These are phyloP conservation scores for Eremochloa ophiuroides DNA, from an alignment of 176 grass and related monocot genomes.

Conservation along the genomic window DNA sequence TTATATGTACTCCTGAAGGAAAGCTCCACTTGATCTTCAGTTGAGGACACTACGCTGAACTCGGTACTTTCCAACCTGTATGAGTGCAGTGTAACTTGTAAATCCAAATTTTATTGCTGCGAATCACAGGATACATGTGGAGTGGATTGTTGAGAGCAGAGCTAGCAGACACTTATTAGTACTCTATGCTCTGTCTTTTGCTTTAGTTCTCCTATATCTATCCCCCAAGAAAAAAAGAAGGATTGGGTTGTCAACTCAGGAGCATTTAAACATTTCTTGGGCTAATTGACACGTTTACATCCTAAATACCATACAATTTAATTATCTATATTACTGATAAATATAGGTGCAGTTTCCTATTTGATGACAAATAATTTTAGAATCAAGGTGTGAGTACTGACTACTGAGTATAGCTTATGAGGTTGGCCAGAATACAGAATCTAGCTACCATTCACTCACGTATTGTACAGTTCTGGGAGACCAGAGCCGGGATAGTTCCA, in stretches of 20 bases:
- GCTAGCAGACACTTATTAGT: neutral
- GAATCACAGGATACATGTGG: neutral
- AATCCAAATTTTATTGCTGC: neutral
- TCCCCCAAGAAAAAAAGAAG: too few relatives aligned
- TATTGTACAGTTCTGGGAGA: neutral
- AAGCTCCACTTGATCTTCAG: constrained; percentile 54
- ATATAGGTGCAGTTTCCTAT: neutral
- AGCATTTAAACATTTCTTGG: neutral
- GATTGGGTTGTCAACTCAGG: too few relatives aligned
- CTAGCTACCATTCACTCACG: constrained; percentile 34
- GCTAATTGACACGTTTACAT: too few relatives aligned
- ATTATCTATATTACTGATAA: neutral
- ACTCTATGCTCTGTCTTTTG: neutral
- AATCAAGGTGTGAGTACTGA: too few relatives aligned
- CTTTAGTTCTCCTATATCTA: neutral
- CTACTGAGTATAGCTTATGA: neutral
- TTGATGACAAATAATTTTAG: neutral
- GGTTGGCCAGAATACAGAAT: neutral
- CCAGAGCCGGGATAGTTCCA: constrained; percentile 40
- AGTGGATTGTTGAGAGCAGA: neutral
- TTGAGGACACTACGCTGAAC: constrained; percentile 40
- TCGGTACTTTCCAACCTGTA: constrained; percentile 49
- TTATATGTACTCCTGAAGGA: constrained; percentile 66
- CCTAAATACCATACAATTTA: too few relatives aligned
- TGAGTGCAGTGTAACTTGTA: neutral